A percentile compares a stretch with the other conserved stretches of the same genome.
Evolutionary conservation across 2,329 filamentous ascomycete species (phyloP).

Genomic region (Ambrosiella xylebori): DNA sequence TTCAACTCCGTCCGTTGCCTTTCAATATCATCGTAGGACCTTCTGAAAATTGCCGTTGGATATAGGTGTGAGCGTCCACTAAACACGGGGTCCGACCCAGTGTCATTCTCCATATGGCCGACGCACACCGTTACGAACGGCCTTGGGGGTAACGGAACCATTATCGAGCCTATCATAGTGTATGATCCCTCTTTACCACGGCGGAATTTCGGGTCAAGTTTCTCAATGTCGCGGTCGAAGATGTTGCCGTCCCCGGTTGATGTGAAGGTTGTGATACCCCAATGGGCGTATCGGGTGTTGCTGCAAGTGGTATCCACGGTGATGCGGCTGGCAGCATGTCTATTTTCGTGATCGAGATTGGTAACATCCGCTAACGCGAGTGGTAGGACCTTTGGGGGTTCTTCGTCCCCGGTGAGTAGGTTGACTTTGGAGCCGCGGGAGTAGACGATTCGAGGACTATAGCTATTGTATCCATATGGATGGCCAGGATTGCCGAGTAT

Average conservation of each 20-base stretch:
- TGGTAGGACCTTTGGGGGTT: neutral
- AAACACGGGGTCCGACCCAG: neutral
- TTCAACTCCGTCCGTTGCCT: slow-evolving; percentile 11
- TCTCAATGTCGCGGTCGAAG: slow-evolving; percentile 4
- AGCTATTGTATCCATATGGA: neutral
- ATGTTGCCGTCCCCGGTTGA: slow-evolving; percentile 8
- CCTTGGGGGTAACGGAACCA: slow-evolving; percentile 5
- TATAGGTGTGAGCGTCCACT: neutral
- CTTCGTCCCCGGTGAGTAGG: neutral
- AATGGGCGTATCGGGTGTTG: slow-evolving; percentile 18
- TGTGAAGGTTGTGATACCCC: slow-evolving; percentile 17
- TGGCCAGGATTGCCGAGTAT: neutral
- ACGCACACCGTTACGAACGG: slow-evolving; percentile 4
- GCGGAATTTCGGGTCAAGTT: neutral
- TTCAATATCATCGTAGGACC: neutral
- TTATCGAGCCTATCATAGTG: neutral
- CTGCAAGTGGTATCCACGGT: neutral
- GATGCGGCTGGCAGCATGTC: neutral
- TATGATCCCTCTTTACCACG: slow-evolving; percentile 1
- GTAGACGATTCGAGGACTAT: neutral
- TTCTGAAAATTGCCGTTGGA: neutral
- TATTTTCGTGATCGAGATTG: neutral
- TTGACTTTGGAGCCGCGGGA: neutral
- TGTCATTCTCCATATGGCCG: neutral
- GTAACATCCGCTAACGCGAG: neutral